Base-by-base conservation (phyloP, 1,284 basidiomycete genomes). In the Coniferiporia sulphurascens region DNA sequence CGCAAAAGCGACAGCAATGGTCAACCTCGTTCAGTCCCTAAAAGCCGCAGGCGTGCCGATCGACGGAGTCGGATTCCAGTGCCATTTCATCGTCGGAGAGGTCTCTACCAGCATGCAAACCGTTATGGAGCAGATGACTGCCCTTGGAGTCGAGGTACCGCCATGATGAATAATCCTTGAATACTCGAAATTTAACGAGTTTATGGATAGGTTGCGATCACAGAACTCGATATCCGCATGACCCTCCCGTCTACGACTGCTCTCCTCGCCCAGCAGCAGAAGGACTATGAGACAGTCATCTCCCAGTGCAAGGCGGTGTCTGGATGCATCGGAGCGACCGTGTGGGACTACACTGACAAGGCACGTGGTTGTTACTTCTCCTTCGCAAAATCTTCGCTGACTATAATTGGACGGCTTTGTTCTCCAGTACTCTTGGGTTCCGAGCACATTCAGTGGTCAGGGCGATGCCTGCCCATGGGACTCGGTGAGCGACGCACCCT, bases 141-240 rank as follows among this genome's bases (percentile, higher is more conserved):
- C 72, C 21, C 74, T 82, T 35, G 80, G 82, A 36, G 71, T 83
- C 56, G 81, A 83, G 59, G 74, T 83, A 46, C 15, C 15, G 38
- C 7, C 38, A 8, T 41, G 5, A 5, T 41, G 9, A 15, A 8
- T 2, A 10, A 41, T 41, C 38, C 12, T 27, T 45, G 34, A 9
- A 5, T 34, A 6, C 34, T 35, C 12, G 36, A 35, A 4, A 52
- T 52, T 17, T 34, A 27, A 55, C 10, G 4, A 7, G 9, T 15
- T 9, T 21, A 7, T 27, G 27, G 3, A 27, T 6, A 58, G 56
- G 54, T 52, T 27, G 80, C 81, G 13, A 74, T 82, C 64, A 83
- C 81, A 0, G 82, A 83, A 67, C 72, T 84, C 32, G 82, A 83
- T 64, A 77, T 78, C 57, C 74, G 80, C 22, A 81, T 83, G 72